Evolutionary conservation across 805 yeast genomes (phyloP), one percentile per base, ranked within the genome.

Genomic region (Wickerhamiella brachini): DNA sequence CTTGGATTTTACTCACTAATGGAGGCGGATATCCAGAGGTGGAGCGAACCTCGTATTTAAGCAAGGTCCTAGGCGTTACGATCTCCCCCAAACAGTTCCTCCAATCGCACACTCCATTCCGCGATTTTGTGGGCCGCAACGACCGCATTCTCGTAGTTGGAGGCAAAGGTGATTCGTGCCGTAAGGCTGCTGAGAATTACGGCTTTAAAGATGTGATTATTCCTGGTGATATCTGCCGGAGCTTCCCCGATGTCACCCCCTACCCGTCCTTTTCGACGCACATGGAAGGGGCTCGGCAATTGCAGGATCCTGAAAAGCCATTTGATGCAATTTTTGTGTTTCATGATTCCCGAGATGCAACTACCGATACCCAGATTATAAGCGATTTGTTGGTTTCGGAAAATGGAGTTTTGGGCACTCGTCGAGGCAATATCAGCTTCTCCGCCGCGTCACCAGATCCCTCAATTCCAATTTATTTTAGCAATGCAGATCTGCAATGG

Each of bases 41-140:
- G 51, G 80, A 76, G 9, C 73, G 96, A 58, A 83, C 90, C 47
- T 75, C 74, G 51, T 93, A 85, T 57, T 72, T 87, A 61, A 71
- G 81, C 44, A 71, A 74, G 51, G 70, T 86, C 56, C 72, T 87
- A 55, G 76, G 73, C 20, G 68, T 77, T 41, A 75, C 75, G 41
- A 78, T 87, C 53, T 76, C 81, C 12, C 79, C 79, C 44, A 86
- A 80, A 50, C 95, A 87, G 69, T 83, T 87, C 53, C 83, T 87
- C 59, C 95, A 87, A 67, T 95, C 95, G 54, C 95, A 87, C 67
- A 87, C 96, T 1, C 96, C 96, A 34, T 87, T 87, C 93, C 81
- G 78, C 59, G 94, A 85, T 61, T 72, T 86, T 62, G 84, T 81
- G 13, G 76, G 75, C 29, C 71, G 74, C 15, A 79, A 81, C 66